Conservation (phyloP, 2,329 filamentous ascomycete species). For the Onygenales sp. region DNA sequence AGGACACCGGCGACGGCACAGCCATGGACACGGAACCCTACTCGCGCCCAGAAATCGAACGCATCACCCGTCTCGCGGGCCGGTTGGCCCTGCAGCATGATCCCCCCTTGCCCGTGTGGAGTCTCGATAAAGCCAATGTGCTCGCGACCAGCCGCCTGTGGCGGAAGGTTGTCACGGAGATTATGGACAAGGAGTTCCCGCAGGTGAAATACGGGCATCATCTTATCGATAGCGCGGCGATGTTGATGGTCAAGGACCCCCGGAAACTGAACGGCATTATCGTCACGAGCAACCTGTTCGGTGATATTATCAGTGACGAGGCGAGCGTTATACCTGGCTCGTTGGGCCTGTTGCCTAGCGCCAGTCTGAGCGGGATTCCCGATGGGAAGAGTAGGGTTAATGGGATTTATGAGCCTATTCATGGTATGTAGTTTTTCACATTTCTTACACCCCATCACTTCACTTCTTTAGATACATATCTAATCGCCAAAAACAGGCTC, state of each 20-base stretch:
- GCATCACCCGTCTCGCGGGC: slow-evolving; percentile 72
- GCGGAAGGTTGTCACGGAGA: slow-evolving; percentile 76
- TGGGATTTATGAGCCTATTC: slow-evolving; percentile 96
- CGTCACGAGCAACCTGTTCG: slow-evolving; percentile 88
- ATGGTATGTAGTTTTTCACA: slow-evolving; percentile 47
- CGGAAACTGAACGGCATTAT: slow-evolving; percentile 79
- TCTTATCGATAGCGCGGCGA: slow-evolving; percentile 91
- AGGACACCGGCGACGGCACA: slow-evolving; percentile 60
- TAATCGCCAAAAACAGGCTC: slow-evolving; percentile 48
- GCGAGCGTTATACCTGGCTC: slow-evolving; percentile 88
- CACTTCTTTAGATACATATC: not conserved
- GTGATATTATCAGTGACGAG: slow-evolving; percentile 93
- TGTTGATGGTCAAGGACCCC: slow-evolving; percentile 96
- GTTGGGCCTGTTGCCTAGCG: slow-evolving; percentile 78
- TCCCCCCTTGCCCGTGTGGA: slow-evolving; percentile 71
- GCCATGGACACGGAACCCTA: slow-evolving; percentile 85
- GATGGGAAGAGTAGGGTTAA: slow-evolving; percentile 59
- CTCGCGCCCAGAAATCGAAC: slow-evolving; percentile 74
- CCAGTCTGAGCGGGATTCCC: slow-evolving; percentile 79
- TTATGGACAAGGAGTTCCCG: slow-evolving; percentile 83
- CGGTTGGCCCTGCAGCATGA: slow-evolving; percentile 68
- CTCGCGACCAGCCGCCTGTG: slow-evolving; percentile 82
- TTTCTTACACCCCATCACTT: not conserved
- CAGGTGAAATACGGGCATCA: slow-evolving; percentile 77
- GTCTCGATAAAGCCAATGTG: slow-evolving; percentile 93